phyloP scores from a whole-genome alignment of 2,329 filamentous ascomycete species.

The Exophiala viscosa region DNA sequence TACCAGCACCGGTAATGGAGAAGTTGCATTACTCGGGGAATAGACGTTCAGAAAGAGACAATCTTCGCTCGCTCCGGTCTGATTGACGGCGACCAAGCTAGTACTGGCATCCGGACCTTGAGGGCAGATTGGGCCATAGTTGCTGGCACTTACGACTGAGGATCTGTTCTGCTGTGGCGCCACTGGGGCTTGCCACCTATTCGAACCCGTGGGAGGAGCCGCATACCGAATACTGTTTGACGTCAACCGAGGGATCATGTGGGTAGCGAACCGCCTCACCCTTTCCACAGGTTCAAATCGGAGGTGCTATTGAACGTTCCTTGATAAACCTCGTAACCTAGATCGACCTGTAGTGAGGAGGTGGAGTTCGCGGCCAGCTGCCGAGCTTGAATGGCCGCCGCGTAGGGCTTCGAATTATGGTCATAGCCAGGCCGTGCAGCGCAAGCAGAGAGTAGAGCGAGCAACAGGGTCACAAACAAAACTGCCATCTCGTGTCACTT shows the following conservation, averaged over 20 bases:
- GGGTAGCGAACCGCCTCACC: slow-evolving; percentile 33
- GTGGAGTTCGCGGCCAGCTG: slow-evolving; percentile 6
- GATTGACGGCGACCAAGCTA: slow-evolving; percentile 15
- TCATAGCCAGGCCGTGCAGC: slow-evolving; percentile 1
- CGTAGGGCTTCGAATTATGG: slow-evolving; percentile 9
- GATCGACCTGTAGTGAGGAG: slow-evolving; percentile 36
- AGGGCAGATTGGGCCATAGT: slow-evolving; percentile 34
- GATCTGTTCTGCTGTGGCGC: slow-evolving; percentile 28
- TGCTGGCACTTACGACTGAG: slow-evolving; percentile 28
- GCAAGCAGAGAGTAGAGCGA: background rate
- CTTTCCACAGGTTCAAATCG: slow-evolving; percentile 45
- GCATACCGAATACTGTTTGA: slow-evolving; percentile 36
- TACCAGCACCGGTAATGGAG: slow-evolving; percentile 35
- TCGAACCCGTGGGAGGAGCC: slow-evolving; percentile 32
- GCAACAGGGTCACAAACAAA: background rate
- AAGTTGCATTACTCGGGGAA: slow-evolving; percentile 32
- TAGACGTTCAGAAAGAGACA: slow-evolving; percentile 43
- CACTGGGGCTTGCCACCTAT: slow-evolving; percentile 36
- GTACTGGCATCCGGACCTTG: slow-evolving; percentile 30
- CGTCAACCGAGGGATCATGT: slow-evolving; percentile 7
- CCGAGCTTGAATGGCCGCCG: slow-evolving; percentile 4
- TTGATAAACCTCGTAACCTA: slow-evolving; percentile 47
- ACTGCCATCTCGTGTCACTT: background rate
- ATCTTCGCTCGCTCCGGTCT: slow-evolving; percentile 34
- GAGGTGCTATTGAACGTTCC: slow-evolving; percentile 40